phyloP scores from a whole-genome alignment of 148 eudicot genomes.

The Nepenthes mirabilis region DNA sequence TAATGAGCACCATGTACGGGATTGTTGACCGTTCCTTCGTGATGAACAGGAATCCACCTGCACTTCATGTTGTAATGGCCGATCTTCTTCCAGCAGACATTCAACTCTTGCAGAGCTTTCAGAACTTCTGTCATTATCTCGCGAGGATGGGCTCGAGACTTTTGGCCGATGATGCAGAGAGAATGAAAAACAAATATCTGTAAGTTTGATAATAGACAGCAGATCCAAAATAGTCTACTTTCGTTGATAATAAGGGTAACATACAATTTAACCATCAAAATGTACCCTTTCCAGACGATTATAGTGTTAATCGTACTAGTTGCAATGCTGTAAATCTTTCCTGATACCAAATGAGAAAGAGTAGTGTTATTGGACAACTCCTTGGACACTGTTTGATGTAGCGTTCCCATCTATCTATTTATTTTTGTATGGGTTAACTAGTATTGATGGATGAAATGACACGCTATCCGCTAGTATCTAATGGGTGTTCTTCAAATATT shows the following conservation, averaged over 20 bases:
- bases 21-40: constrained; percentile 45
- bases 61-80: constrained; percentile 97
- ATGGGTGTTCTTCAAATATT: too few species aligned
- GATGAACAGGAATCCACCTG: constrained; percentile 70
- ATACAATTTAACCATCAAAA: neutral
- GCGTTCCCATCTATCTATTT: too few species aligned
- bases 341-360: too few species aligned
- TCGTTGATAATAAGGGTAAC: neutral
- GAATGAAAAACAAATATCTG: neutral
- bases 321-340: too few species aligned
- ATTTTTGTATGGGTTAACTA: too few species aligned
- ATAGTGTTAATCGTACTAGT: too few species aligned
- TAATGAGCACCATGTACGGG: constrained; percentile 39
- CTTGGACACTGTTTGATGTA: too few species aligned
- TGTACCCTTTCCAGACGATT: too few species aligned
- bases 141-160: constrained; percentile 93
- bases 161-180: neutral
- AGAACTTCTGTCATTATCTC: constrained; percentile 89
- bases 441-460: too few species aligned
- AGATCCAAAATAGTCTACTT: neutral
- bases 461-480: too few species aligned
- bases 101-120: constrained; percentile 81
- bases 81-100: constrained; percentile 84
- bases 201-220: too few species aligned
- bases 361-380: too few species aligned